Evolutionary conservation across 495 filamentous ascomycete genomes (phyloP).

Genomic region (Patellaria atrata): DNA sequence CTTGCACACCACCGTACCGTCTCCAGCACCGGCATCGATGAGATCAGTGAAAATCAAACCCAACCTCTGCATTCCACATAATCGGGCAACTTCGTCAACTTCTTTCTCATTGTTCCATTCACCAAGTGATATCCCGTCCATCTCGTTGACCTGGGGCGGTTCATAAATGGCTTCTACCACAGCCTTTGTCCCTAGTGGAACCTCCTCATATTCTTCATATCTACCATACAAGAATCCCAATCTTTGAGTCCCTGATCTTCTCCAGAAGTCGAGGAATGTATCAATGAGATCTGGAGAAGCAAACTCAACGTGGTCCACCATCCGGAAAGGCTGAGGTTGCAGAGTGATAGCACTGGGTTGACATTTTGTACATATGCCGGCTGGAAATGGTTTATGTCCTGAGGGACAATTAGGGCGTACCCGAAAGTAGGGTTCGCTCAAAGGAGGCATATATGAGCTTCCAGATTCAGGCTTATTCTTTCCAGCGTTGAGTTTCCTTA

Average conservation of each 20-base stretch:
- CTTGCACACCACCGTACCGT: conserved; percentile 83
- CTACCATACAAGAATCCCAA: conserved; percentile 84
- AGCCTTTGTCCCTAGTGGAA: conserved; percentile 88
- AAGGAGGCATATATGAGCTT: conserved; percentile 86
- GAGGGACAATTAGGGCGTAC: conserved; percentile 82
- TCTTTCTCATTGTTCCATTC: conserved; percentile 81
- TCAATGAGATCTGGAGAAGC: conserved; percentile 68
- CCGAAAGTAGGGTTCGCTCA: conserved; percentile 86
- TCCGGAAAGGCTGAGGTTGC: conserved; percentile 86
- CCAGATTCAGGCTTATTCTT: conserved; percentile 91
- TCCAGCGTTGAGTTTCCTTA: conserved; percentile 85
- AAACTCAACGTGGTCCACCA: conserved; percentile 98
- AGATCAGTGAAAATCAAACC: conserved; percentile 95
- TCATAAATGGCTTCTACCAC: conserved; percentile 98
- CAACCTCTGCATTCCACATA: conserved; percentile 80
- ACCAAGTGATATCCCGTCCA: conserved; percentile 79
- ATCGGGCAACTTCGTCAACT: conserved; percentile 61
- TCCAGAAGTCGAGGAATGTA: conserved; percentile 81
- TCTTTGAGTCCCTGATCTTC: conserved; percentile 63
- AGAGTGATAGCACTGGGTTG: conserved; percentile 95
- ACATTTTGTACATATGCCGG: conserved; percentile 98
- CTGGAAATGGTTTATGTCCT: conserved; percentile 84
- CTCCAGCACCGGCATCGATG: conserved; percentile 61
- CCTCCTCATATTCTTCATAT: conserved; percentile 82
- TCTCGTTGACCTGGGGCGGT: conserved; percentile 76